Percentiles rank a stretch among this genome's conserved stretches.
phyloP scores from a whole-genome alignment of 768 basidiomycete species.

The Agaricus sinodeliciosus region DNA sequence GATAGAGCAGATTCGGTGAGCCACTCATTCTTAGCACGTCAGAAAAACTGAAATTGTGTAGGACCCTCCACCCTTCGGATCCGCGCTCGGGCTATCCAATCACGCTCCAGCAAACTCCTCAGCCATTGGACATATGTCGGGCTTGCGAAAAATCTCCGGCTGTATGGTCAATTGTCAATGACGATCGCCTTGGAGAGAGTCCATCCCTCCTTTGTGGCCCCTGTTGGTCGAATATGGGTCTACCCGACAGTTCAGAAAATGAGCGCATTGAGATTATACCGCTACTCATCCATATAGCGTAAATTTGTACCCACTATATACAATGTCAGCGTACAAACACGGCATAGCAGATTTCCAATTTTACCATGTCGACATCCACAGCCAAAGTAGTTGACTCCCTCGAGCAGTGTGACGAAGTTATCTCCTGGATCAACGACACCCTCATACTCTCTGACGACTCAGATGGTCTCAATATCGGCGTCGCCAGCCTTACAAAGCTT shows the following conservation, averaged over 20 bases:
- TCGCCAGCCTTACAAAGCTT: conserved; percentile 45
- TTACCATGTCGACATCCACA: conserved; percentile 20
- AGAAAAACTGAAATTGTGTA: conserved; percentile 21
- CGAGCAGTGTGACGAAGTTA: conserved; percentile 53
- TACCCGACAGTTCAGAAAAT: conserved; percentile 24
- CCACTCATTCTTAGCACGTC: not conserved
- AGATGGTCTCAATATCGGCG: conserved; percentile 16
- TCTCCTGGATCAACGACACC: conserved; percentile 69
- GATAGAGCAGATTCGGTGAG: conserved; percentile 63
- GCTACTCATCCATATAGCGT: conserved; percentile 1
- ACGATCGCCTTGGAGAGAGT: conserved; percentile 70
- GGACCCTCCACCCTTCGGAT: conserved; percentile 56
- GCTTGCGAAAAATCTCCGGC: conserved; percentile 70
- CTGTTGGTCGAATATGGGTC: conserved; percentile 72
- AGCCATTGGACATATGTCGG: conserved; percentile 56
- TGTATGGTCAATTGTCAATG: conserved; percentile 57
- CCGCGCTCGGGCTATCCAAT: conserved; percentile 56
- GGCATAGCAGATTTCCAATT: not conserved
- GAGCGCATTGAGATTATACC: conserved; percentile 5
- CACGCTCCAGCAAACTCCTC: conserved; percentile 57
- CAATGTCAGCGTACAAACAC: not conserved
- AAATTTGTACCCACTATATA: not conserved
- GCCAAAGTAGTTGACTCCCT: conserved; percentile 46
- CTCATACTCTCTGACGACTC: conserved; percentile 32
- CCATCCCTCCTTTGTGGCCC: conserved; percentile 67